A percentile compares a stretch with the other conserved stretches of the same genome.
Evolutionary conservation across 768 basidiomycete species (phyloP).

Genomic region (Piloderma croceum): DNA sequence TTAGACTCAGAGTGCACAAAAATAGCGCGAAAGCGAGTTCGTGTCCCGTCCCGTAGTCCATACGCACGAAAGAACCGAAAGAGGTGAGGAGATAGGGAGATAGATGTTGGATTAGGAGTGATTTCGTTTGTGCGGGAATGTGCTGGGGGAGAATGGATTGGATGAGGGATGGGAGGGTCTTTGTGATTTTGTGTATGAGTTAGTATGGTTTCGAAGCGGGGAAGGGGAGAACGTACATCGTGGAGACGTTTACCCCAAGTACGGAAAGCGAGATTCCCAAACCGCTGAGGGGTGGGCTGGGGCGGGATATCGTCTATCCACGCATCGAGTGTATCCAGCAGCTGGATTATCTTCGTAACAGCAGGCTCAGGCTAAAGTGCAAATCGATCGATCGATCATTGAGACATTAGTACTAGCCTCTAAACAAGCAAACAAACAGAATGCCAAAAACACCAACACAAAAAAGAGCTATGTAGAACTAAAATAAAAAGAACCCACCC

Average conservation of each 20-base stretch:
- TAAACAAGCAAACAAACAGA: background rate
- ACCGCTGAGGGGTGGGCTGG: slow-evolving; percentile 69
- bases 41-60: slow-evolving; percentile 98
- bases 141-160: too few relatives aligned
- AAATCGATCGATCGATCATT: slow-evolving; percentile 1
- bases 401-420: background rate
- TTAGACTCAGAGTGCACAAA: slow-evolving; percentile 63
- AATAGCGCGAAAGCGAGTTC: slow-evolving; percentile 85
- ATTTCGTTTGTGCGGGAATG: too few relatives aligned
- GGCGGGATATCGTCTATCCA: slow-evolving; percentile 86
- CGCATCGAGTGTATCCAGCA: slow-evolving; percentile 60
- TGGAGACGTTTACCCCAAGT: slow-evolving; percentile 76
- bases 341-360: slow-evolving; percentile 38
- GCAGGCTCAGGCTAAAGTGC: slow-evolving; percentile 51
- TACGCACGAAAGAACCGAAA: slow-evolving; percentile 84
- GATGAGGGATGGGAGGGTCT: too few relatives aligned
- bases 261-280: slow-evolving; percentile 88
- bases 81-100: slow-evolving; percentile 75
- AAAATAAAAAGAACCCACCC: slow-evolving; percentile 19
- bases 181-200: too few relatives aligned
- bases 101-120: slow-evolving; percentile 60
- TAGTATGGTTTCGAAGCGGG: background rate
- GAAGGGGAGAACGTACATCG: slow-evolving; percentile 45
- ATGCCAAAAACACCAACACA: slow-evolving; percentile 1
- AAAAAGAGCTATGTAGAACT: slow-evolving; percentile 30